Percentiles rank a stretch among this genome's conserved stretches.
phyloP scores from a whole-genome alignment of 495 filamentous ascomycete genomes.

The Aspergillus diversus region DNA sequence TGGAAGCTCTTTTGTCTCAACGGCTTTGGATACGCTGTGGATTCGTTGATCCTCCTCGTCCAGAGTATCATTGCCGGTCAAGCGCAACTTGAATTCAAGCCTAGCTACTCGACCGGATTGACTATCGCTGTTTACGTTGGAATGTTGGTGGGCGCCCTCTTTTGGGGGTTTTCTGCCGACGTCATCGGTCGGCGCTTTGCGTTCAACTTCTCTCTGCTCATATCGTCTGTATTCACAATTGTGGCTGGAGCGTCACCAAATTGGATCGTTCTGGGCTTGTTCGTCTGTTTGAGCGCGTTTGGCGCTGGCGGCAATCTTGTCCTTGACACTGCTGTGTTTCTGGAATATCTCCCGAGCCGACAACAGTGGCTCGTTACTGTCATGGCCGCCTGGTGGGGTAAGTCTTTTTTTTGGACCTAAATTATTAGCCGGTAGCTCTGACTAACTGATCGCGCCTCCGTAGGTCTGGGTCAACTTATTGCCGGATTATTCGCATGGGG shows the following conservation, averaged over 20 bases:
- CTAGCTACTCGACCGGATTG: conserved; percentile 39
- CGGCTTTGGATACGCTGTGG: conserved; percentile 73
- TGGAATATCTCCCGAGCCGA: conserved; percentile 53
- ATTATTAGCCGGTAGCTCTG: not conserved
- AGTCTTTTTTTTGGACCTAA: not conserved
- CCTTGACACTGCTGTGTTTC: conserved; percentile 65
- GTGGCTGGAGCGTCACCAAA: conserved; percentile 53
- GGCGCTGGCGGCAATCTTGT: conserved; percentile 70
- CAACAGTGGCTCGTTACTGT: conserved; percentile 52
- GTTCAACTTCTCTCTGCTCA: conserved; percentile 55
- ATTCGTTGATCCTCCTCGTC: conserved; percentile 68
- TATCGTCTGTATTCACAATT: conserved; percentile 52
- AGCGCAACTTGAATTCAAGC: conserved; percentile 62
- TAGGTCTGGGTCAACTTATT: conserved; percentile 35
- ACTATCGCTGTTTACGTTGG: conserved; percentile 63
- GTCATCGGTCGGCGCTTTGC: conserved; percentile 58
- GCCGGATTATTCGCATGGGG: conserved; percentile 51
- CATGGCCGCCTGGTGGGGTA: conserved; percentile 57
- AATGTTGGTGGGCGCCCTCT: conserved; percentile 56
- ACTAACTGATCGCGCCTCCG: not conserved
- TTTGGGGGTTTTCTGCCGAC: conserved; percentile 59
- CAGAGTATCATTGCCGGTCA: conserved; percentile 65
- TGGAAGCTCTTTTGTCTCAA: conserved; percentile 69
- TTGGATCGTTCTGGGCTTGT: conserved; percentile 52
- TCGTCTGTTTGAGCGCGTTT: conserved; percentile 50